These are phyloP conservation scores for Penicillium verhagenii DNA, from an alignment of 495 filamentous ascomycete species.

Conservation along the genomic window DNA sequence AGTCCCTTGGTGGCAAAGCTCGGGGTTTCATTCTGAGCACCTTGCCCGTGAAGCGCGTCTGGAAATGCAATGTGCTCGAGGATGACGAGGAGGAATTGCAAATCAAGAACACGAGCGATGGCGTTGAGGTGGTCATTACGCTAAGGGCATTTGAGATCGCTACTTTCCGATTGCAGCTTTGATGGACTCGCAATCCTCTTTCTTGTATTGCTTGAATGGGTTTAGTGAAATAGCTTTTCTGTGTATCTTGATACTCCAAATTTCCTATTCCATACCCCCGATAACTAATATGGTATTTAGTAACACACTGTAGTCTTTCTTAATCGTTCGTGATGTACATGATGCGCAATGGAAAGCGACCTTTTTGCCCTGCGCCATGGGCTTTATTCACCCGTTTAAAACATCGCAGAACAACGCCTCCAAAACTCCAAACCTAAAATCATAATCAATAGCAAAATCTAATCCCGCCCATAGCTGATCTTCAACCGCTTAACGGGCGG, in stretches of 20 bases:
- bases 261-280: background rate
- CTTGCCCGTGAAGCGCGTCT: slow-evolving; percentile 70
- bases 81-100: slow-evolving; percentile 56
- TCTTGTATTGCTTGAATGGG: background rate
- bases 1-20: slow-evolving; percentile 82
- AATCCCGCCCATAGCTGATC: slow-evolving; percentile 51
- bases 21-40: slow-evolving; percentile 63
- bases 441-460: slow-evolving; percentile 3
- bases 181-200: background rate
- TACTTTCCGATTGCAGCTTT: slow-evolving; percentile 76
- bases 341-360: slow-evolving; percentile 10
- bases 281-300: background rate
- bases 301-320: slow-evolving; percentile 14
- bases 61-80: slow-evolving; percentile 71
- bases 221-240: no score
- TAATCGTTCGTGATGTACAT: slow-evolving; percentile 24
- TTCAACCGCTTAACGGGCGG: slow-evolving; percentile 50
- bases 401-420: background rate
- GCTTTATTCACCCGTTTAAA: background rate
- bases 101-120: slow-evolving; percentile 45
- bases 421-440: slow-evolving; percentile 17
- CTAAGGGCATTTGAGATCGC: slow-evolving; percentile 88
- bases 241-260: no score
- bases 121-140: slow-evolving; percentile 56
- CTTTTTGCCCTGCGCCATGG: slow-evolving; percentile 1